Percentiles rank a stretch among this genome's conserved stretches.
phyloP scores from a whole-genome alignment of 139 green algal genomes.

The Chlorella sp. region DNA sequence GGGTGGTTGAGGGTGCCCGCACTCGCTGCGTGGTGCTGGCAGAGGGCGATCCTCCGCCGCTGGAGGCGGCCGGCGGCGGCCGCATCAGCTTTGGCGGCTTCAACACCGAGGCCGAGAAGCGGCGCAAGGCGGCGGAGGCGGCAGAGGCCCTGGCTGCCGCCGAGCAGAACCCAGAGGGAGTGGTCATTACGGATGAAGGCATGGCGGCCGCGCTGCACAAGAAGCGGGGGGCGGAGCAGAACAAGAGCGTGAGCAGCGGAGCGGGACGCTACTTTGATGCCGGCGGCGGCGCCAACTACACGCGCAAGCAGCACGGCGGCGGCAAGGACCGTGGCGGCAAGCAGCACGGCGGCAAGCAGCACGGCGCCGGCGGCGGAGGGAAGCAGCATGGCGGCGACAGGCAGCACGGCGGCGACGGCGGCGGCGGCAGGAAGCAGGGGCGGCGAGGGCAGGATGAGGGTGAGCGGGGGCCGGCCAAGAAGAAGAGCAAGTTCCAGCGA shows the following conservation, averaged over 20 bases:
- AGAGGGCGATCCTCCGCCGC: constrained; percentile 14
- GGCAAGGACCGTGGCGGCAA: no score
- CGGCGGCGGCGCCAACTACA: no score
- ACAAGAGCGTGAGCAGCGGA: background rate
- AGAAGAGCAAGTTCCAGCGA: no score
- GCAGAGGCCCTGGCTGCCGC: background rate
- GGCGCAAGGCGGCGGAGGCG: background rate
- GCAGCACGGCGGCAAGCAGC: background rate
- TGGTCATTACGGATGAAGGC: constrained; percentile 23
- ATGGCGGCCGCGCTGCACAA: constrained; percentile 14
- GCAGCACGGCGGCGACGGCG: no score
- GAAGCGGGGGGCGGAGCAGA: background rate
- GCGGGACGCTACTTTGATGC: no score
- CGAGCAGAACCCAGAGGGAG: background rate
- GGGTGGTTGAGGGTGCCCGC: constrained; percentile 28
- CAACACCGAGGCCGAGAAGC: background rate
- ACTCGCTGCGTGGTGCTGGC: constrained; percentile 22
- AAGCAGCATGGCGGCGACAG: no score
- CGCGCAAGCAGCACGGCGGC: background rate
- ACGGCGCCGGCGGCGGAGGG: no score
- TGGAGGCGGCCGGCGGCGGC: background rate
- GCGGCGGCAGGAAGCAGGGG: no score
- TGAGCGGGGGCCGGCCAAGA: no score
- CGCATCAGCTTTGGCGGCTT: constrained; percentile 22
- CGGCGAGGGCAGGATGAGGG: no score